Percentiles rank a stretch among this genome's conserved stretches.
Conservation (phyloP, 306 rosid species). For the Comarum palustre region DNA sequence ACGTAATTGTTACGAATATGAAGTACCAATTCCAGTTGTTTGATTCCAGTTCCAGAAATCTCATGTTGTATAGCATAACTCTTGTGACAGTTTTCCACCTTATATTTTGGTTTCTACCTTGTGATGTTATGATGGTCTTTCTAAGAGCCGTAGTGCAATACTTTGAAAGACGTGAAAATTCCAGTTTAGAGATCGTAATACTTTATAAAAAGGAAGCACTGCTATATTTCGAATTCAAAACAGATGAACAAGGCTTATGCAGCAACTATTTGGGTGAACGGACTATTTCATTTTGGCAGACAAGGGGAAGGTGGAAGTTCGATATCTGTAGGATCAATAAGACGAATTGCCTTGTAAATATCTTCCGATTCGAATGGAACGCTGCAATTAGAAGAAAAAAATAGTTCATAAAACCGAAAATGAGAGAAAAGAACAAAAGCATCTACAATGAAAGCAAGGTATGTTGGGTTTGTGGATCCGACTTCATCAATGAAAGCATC, state of each 20-base stretch:
- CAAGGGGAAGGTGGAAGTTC: conserved; percentile 51
- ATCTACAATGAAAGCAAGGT: not conserved
- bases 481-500: no score
- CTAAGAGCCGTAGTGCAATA: no score
- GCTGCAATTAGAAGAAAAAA: conserved; percentile 47
- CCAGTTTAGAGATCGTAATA: no score
- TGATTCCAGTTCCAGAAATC: not conserved
- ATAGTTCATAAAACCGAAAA: not conserved
- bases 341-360: conserved; percentile 78
- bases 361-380: conserved; percentile 93
- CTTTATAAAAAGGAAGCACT: no score
- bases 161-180: no score
- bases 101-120: not conserved
- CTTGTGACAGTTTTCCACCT: not conserved
- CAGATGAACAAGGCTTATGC: conserved; percentile 10
- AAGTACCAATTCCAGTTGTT: not conserved
- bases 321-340: conserved; percentile 66
- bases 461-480: no score
- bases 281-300: conserved; percentile 39
- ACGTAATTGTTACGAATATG: not conserved
- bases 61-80: not conserved
- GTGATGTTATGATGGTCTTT: no score
- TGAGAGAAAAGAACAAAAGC: not conserved
- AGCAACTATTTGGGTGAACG: not conserved
- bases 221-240: not conserved